These are phyloP conservation scores for Boletus sp. DNA, from an alignment of 1,284 basidiomycete species.

Conservation along the genomic window DNA sequence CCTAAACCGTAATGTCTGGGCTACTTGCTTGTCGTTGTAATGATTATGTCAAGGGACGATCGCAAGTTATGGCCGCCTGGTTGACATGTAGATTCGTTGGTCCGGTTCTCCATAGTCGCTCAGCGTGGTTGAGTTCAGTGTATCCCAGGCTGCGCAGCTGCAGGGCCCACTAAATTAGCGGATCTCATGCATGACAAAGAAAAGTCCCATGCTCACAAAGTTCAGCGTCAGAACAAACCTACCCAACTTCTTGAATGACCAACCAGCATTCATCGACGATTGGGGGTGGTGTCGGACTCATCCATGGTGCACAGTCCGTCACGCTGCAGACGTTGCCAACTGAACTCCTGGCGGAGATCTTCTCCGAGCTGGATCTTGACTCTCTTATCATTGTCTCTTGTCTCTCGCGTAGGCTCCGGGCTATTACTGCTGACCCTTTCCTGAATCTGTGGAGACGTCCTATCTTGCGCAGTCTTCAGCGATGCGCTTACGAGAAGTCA, in stretches of 20 bases:
- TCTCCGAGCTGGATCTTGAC: constrained; percentile 60
- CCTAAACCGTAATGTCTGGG: no score
- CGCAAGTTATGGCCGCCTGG: no score
- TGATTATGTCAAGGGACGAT: no score
- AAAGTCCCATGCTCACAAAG: neutral
- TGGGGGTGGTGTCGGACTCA: neutral
- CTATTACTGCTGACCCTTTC: constrained; percentile 54
- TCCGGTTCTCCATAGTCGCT: no score
- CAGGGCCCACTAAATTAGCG: no score
- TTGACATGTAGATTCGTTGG: no score
- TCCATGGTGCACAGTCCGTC: neutral
- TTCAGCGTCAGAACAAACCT: no score
- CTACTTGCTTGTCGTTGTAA: no score
- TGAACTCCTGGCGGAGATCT: constrained; percentile 68
- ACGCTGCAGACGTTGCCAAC: constrained; percentile 57
- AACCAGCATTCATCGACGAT: neutral
- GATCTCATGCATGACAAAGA: no score
- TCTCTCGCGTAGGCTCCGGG: constrained; percentile 53
- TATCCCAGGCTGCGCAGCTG: no score
- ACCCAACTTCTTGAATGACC: no score
- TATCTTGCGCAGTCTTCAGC: constrained; percentile 53
- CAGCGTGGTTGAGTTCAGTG: no score
- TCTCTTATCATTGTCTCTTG: constrained; percentile 55
- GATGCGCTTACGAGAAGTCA: constrained; percentile 44
- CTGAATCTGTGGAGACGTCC: constrained; percentile 72